Conservation (phyloP, 345 rosid genomes). For the Syzygium grande region DNA sequence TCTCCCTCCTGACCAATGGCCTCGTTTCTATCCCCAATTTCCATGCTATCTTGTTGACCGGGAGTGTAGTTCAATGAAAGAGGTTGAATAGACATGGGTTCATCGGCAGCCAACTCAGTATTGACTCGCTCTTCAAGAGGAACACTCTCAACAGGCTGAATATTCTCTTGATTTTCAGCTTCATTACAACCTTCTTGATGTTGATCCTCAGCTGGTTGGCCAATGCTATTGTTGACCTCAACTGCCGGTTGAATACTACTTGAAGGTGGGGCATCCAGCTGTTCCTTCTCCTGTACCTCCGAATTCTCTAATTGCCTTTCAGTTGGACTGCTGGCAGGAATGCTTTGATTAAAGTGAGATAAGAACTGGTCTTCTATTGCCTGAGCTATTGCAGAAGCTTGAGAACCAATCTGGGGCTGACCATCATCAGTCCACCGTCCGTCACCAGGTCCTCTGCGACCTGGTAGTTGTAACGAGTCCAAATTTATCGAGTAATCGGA, state of each 20-base stretch:
- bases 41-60: constrained; percentile 61
- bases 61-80: constrained; percentile 42
- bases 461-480: constrained; percentile 57
- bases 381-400: constrained; percentile 79
- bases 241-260: constrained; percentile 32
- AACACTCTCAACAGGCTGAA: constrained; percentile 27
- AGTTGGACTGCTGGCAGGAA: constrained; percentile 30
- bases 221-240: constrained; percentile 33
- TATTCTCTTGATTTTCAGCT: constrained; percentile 22
- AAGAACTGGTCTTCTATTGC: constrained; percentile 80
- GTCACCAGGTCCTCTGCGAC: constrained; percentile 78
- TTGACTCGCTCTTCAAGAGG: constrained; percentile 22
- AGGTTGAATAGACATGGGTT: constrained; percentile 36
- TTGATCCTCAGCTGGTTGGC: constrained; percentile 45
- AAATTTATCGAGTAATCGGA: constrained; percentile 72
- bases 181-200: constrained; percentile 35
- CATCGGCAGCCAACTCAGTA: constrained; percentile 17
- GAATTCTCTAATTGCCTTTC: constrained; percentile 60
- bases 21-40: constrained; percentile 54
- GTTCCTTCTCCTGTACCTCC: constrained; percentile 55
- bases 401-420: constrained; percentile 78
- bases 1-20: constrained; percentile 30
- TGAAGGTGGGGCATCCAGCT: constrained; percentile 26
- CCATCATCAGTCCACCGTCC: constrained; percentile 97
- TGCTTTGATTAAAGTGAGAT: constrained; percentile 45